These are phyloP conservation scores for Colletotrichum sp. DNA, from an alignment of 2,329 filamentous ascomycete genomes.

Conservation along the genomic window DNA sequence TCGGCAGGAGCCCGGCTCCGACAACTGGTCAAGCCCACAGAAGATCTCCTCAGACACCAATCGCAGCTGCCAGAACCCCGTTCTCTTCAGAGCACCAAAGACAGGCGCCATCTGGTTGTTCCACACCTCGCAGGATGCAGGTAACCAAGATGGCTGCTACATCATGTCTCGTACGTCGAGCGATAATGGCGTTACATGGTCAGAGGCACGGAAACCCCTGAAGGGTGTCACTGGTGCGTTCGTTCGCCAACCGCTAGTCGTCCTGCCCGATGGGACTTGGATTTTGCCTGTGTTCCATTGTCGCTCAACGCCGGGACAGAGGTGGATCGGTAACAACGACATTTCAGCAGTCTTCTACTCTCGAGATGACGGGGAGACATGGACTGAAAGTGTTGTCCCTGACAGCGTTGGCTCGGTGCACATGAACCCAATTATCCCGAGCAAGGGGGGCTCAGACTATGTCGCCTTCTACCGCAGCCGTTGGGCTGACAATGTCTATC, in stretches of 20 bases:
- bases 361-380: constrained; percentile 40
- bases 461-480: constrained; percentile 46
- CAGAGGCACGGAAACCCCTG: constrained; percentile 34
- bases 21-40: constrained; percentile 34
- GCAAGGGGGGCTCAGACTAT: constrained; percentile 29
- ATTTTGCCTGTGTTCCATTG: constrained; percentile 49
- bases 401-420: constrained; percentile 45
- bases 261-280: constrained; percentile 42
- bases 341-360: constrained; percentile 43
- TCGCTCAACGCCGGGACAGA: constrained; percentile 39
- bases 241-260: constrained; percentile 43
- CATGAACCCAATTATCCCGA: constrained; percentile 43
- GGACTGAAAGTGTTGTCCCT: constrained; percentile 41
- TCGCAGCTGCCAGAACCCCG: constrained; percentile 50
- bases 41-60: constrained; percentile 42
- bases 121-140: constrained; percentile 48
- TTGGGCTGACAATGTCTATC: constrained; percentile 49
- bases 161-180: constrained; percentile 40
- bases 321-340: constrained; percentile 51
- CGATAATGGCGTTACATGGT: constrained; percentile 42
- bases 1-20: constrained; percentile 32
- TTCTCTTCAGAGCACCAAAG: constrained; percentile 41
- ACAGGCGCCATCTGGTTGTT: constrained; percentile 43
- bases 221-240: constrained; percentile 39
- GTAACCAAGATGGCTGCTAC: constrained; percentile 47